Evolutionary conservation across 495 filamentous ascomycete species (phyloP).

Genomic region (Neurospora sp.): DNA sequence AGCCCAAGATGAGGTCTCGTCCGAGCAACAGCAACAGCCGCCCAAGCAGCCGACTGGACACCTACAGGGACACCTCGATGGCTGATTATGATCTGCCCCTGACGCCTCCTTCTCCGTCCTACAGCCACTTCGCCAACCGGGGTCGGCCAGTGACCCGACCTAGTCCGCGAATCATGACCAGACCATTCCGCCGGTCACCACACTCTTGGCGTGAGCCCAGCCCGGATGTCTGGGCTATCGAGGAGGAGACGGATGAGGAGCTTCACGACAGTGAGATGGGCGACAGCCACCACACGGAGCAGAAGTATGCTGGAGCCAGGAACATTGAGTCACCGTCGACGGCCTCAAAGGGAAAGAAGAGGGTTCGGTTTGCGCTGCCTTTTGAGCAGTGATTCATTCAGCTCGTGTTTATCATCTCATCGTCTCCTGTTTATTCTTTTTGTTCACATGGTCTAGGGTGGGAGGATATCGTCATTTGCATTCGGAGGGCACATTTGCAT

Average conservation of each 20-base stretch:
- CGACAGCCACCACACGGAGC: constrained; percentile 14
- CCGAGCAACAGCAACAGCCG: neutral
- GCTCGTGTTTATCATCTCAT: neutral
- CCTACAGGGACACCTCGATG: neutral
- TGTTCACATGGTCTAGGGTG: neutral
- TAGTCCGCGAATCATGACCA: neutral
- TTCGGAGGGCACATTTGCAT: neutral
- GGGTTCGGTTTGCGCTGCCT: constrained; percentile 39
- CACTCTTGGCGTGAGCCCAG: constrained; percentile 43
- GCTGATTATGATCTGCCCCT: neutral
- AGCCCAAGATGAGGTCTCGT: constrained; percentile 4
- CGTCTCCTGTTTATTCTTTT: neutral
- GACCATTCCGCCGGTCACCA: constrained; percentile 21
- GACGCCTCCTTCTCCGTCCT: neutral
- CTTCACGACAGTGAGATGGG: constrained; percentile 23
- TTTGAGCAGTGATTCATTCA: constrained; percentile 10
- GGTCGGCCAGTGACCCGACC: constrained; percentile 3
- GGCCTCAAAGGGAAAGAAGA: constrained; percentile 40
- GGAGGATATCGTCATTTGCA: neutral
- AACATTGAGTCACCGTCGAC: constrained; percentile 26
- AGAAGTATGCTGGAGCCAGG: constrained; percentile 6
- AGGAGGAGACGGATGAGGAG: constrained; percentile 39
- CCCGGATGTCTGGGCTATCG: constrained; percentile 42
- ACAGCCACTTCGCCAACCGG: neutral
- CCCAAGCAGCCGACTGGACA: neutral